phyloP scores from a whole-genome alignment of 2,329 filamentous ascomycete species.

The Botrytis fabae region DNA sequence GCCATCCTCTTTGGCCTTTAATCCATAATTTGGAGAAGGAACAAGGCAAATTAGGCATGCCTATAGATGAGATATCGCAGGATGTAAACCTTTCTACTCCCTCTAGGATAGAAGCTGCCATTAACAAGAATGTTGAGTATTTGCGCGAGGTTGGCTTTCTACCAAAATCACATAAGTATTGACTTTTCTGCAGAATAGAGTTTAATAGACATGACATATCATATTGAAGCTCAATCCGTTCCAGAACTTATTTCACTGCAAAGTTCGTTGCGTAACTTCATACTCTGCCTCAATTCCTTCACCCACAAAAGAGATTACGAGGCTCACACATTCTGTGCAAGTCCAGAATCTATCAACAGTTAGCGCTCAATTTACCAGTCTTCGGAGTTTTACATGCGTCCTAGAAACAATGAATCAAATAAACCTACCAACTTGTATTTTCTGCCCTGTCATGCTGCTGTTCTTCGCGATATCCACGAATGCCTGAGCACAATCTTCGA shows the following conservation, averaged over 20 bases:
- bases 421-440: slow-evolving; percentile 39
- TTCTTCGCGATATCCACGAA: slow-evolving; percentile 57
- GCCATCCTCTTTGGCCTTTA: slow-evolving; percentile 14
- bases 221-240: background rate
- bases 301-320: background rate
- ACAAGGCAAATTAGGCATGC: slow-evolving; percentile 19
- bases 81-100: background rate
- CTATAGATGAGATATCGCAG: slow-evolving; percentile 7
- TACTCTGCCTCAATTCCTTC: background rate
- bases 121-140: slow-evolving; percentile 20
- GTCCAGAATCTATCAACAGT: slow-evolving; percentile 14
- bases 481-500: slow-evolving; percentile 56
- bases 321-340: slow-evolving; percentile 14
- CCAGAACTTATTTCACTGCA: background rate
- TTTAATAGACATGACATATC: background rate
- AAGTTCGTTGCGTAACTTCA: background rate
- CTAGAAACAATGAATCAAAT: background rate
- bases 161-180: slow-evolving; percentile 24
- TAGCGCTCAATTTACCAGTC: background rate
- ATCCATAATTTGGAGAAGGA: slow-evolving; percentile 29
- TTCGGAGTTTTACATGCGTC: background rate
- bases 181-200: background rate
- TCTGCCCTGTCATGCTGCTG: slow-evolving; percentile 40
- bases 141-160: slow-evolving; percentile 16
- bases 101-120: slow-evolving; percentile 16